Evolutionary conservation across 1,284 basidiomycete genomes (phyloP).

Genomic region (Exsudoporus floridanus): DNA sequence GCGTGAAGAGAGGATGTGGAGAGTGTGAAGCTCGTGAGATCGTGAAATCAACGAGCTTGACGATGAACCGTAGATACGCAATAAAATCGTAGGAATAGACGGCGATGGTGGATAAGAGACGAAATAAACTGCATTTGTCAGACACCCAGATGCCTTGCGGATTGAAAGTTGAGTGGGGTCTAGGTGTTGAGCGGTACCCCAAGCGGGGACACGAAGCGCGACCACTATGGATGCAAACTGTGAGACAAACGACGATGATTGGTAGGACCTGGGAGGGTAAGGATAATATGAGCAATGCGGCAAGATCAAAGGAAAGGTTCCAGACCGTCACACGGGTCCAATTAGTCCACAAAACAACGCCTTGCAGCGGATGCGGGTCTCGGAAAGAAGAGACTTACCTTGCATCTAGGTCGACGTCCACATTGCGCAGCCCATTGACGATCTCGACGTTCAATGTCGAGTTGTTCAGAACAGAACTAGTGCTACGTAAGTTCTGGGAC

Average conservation of each 20-base stretch:
- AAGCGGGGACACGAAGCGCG: slow-evolving; percentile 55
- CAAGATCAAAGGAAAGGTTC: slow-evolving; percentile 25
- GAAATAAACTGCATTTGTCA: slow-evolving; percentile 95
- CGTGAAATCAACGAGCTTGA: slow-evolving; percentile 85
- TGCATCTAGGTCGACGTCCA: slow-evolving; percentile 60
- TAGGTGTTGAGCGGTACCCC: slow-evolving; percentile 49
- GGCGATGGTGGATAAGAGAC: slow-evolving; percentile 63
- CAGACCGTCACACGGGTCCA: slow-evolving; percentile 37
- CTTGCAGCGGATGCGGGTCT: slow-evolving; percentile 7
- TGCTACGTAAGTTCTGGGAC: neutral
- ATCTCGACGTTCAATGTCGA: slow-evolving; percentile 12
- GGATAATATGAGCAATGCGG: slow-evolving; percentile 23
- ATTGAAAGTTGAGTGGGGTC: slow-evolving; percentile 57
- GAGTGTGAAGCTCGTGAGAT: slow-evolving; percentile 77
- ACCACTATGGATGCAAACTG: slow-evolving; percentile 57
- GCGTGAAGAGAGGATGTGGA: slow-evolving; percentile 82
- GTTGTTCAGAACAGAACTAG: slow-evolving; percentile 1
- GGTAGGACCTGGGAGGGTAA: slow-evolving; percentile 58
- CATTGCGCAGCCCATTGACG: slow-evolving; percentile 67
- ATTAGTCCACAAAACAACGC: slow-evolving; percentile 15
- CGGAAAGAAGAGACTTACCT: slow-evolving; percentile 53
- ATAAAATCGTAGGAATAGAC: slow-evolving; percentile 65
- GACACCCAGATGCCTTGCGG: slow-evolving; percentile 82
- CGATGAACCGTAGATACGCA: slow-evolving; percentile 88
- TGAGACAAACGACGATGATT: slow-evolving; percentile 56